Evolutionary conservation across 2,329 filamentous ascomycete species (phyloP), one percentile per base, ranked within the genome.

Genomic region (Fusarium torulosum): DNA sequence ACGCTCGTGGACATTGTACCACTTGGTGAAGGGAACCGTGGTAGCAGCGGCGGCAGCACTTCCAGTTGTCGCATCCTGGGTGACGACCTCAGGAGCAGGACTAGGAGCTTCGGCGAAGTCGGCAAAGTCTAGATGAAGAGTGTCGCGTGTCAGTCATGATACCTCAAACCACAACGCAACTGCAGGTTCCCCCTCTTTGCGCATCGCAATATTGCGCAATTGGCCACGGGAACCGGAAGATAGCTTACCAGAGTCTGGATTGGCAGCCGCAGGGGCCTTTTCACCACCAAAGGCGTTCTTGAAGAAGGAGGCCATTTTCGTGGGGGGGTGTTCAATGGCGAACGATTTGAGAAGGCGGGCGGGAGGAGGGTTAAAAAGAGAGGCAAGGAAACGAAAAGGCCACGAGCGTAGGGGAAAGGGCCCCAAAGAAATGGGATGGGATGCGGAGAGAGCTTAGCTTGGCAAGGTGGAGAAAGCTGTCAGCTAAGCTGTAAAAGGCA

Each of bases 1-100:
- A 75, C 96, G 93, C 86, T 98, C 94, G 86, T 97, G 96, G 64
- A 98, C 84, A 57, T 94, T 93, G 83, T 98, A 99, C 96, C 96
- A 99, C 84, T 93, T 93, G 51, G 94, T 97, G 79, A 91, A 97
- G 15, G 92, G 91, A 25, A 77, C 79, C 21, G 59, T 59, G 43
- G 84, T 83, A 45, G 80, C 78, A 43, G 82, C 83, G 62, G 85
- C 84, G 47, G 80, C 78, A 41, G 82, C 78, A 25, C 80, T 79
- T 35, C 78, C 79, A 60, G 84, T 78, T 57, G 84, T 79, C 66
- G 84, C 80, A 61, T 83, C 80, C 59, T 80, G 80, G 43, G 83
- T 79, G 45, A 79, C 78, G 47, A 82, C 78, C 62, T 86, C 80
- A 58, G 85, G 86, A 23, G 83, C 79, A 57, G 92, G 90, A 20